Base-by-base conservation (phyloP, 768 basidiomycete genomes). In the Phlegmacium glaucopus region DNA sequence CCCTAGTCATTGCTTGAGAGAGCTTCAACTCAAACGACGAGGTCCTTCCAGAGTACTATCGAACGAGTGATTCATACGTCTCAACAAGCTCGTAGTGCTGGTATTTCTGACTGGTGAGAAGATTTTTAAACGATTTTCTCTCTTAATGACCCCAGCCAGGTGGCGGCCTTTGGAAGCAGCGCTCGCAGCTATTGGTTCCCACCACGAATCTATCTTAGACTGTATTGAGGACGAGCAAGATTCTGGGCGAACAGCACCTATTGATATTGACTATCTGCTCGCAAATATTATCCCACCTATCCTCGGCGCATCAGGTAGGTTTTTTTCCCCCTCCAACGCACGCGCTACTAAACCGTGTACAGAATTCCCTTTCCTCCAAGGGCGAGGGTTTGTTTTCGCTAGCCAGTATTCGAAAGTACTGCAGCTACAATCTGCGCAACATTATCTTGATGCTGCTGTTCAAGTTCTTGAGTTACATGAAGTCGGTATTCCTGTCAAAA, bases 311-410 rank as follows among this genome's bases (percentile, higher is more conserved):
- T 71, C 82, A 30, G 86, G 94, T 94, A 52, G 40, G 50, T 42
- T 29, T 1, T 42, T 8, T 17, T 13, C 12, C 34, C 44, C n/a
- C n/a, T n/a, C 38, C 1, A 25, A 18, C 37, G 42, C 41, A 16
- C 39, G 17, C 39, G 28, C 26, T 41, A 18, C 49, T 41, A 27
- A 12, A 15, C 22, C 5, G 30, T 13, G 37, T 43, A 25, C 43
- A 95, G 94, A 91, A 17, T 77, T 76, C 47, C 93, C 93, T 0
- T 99, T 97, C 79, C 66, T 99, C 25, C 95, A 97, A 67, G 96
- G 95, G 9, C 79, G 96, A 50, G 90, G 84, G 0, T 96, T 97
- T 50, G 90, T 98, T 38, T 94, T 97, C 55, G 92, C 94, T 3
- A 93, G 91, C 59, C 87, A 93, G 59, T 97, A 83, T 60, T 78